Percentiles rank a stretch among this genome's conserved stretches.
These are phyloP conservation scores for Luzula sylvatica DNA, from an alignment of 176 grass and related monocot genomes.

Conservation along the genomic window DNA sequence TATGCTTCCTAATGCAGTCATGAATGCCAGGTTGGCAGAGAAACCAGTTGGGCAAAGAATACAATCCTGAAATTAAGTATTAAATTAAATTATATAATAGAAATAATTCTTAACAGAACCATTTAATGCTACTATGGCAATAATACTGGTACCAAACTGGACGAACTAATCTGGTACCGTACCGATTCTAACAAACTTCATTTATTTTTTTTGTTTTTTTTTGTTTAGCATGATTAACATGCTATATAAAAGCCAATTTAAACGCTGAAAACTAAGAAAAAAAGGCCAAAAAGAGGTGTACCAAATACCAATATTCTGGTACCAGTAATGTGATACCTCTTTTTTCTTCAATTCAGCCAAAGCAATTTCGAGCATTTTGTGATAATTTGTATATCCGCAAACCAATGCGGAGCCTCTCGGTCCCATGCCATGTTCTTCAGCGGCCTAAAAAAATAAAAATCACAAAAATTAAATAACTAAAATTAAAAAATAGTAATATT, in stretches of 20 bases:
- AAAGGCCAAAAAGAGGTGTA: too few species aligned
- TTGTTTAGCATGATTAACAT: too few species aligned
- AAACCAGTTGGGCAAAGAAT: conserved; percentile 86
- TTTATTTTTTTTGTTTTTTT: too few species aligned
- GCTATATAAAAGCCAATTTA: too few species aligned
- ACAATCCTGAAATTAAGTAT: conserved; percentile 47
- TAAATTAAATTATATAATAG: neutral
- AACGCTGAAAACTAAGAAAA: too few species aligned
- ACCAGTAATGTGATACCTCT: conserved; percentile 32
- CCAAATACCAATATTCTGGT: neutral
- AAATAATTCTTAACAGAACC: neutral
- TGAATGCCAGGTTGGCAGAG: conserved; percentile 76
- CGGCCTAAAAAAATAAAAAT: conserved; percentile 39
- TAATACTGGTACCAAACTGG: neutral
- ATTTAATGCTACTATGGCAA: neutral
- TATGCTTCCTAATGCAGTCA: conserved; percentile 60
- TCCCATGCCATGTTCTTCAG: conserved; percentile 69
- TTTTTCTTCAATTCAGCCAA: conserved; percentile 70
- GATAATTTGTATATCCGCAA: conserved; percentile 72
- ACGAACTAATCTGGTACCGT: too few species aligned
- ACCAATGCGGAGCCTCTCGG: conserved; percentile 76
- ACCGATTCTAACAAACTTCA: too few species aligned
- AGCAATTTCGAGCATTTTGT: conserved; percentile 53
- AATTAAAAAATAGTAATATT: neutral
- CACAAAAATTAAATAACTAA: neutral